Conservation (phyloP, 225 moss, liverwort and hornwort genomes). For the Marchantia polymorpha region DNA sequence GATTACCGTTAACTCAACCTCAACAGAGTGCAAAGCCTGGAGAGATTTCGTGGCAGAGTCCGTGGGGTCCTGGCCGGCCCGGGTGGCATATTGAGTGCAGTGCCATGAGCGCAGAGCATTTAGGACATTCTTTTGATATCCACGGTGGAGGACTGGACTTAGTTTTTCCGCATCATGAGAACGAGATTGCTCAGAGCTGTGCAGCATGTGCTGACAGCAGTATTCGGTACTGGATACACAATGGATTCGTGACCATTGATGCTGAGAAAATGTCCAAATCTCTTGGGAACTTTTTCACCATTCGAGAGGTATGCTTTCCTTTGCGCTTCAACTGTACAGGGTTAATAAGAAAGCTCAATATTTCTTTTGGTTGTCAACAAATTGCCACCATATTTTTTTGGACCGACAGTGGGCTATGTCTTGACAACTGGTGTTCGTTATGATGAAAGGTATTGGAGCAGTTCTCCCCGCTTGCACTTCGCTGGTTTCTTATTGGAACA, state of each 20-base stretch:
- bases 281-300: conserved; percentile 94
- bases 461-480: conserved; percentile 82
- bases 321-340: background rate
- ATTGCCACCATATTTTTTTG: background rate
- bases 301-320: conserved; percentile 63
- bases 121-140: conserved; percentile 85
- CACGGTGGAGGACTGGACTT: conserved; percentile 98
- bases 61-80: conserved; percentile 95
- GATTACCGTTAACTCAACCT: background rate
- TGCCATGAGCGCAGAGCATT: conserved; percentile 95
- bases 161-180: conserved; percentile 97
- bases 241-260: conserved; percentile 93
- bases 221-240: conserved; percentile 91
- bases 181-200: conserved; percentile 97
- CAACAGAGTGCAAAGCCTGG: conserved; percentile 93
- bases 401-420: background rate
- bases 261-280: conserved; percentile 99
- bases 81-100: conserved; percentile 99
- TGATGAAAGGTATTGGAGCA: conserved; percentile 65
- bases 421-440: background rate
- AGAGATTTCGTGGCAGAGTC: conserved; percentile 95
- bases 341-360: background rate
- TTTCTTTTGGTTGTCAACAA: background rate
- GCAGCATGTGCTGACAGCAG: conserved; percentile 90
- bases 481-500: conserved; percentile 96